These are phyloP conservation scores for Delphinella strobiligena DNA, from an alignment of 2,329 filamentous ascomycete species.

Conservation along the genomic window DNA sequence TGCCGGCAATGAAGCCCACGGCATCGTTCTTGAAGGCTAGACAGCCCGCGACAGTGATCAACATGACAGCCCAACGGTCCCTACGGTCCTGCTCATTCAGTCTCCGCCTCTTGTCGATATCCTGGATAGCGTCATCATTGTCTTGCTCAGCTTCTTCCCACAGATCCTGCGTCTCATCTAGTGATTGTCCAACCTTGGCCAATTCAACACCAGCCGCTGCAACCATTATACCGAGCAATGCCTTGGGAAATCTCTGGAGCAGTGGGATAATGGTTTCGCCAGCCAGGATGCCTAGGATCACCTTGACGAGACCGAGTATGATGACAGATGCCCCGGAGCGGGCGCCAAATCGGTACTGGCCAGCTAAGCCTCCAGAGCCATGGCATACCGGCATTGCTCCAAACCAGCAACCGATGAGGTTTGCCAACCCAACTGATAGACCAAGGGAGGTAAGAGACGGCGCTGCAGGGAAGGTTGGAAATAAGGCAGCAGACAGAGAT, in stretches of 20 bases:
- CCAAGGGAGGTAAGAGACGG: constrained; percentile 69
- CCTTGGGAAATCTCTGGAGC: constrained; percentile 60
- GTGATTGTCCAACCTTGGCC: constrained; percentile 68
- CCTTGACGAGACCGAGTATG: constrained; percentile 63
- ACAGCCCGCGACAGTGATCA: constrained; percentile 71
- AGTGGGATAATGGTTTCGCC: constrained; percentile 62
- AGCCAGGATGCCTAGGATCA: constrained; percentile 63
- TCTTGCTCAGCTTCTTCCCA: constrained; percentile 29
- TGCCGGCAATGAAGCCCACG: constrained; percentile 71
- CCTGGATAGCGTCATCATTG: constrained; percentile 10
- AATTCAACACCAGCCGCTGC: constrained; percentile 81
- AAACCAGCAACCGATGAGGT: constrained; percentile 78
- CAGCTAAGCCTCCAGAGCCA: constrained; percentile 80
- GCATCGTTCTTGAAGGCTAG: constrained; percentile 85
- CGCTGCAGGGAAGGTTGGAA: constrained; percentile 34
- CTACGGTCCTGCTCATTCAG: constrained; percentile 56
- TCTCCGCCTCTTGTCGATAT: constrained; percentile 33
- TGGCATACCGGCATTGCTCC: constrained; percentile 94
- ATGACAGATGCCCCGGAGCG: constrained; percentile 77
- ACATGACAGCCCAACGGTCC: constrained; percentile 78
- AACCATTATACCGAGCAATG: constrained; percentile 76
- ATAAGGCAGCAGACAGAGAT: constrained; percentile 63
- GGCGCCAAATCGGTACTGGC: constrained; percentile 83
- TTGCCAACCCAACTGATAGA: constrained; percentile 71
- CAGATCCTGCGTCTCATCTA: constrained; percentile 61